Percentiles rank a stretch among this genome's conserved stretches.
Evolutionary conservation across 2,329 filamentous ascomycete species (phyloP).

Genomic region (Trichoderma guizhouense): DNA sequence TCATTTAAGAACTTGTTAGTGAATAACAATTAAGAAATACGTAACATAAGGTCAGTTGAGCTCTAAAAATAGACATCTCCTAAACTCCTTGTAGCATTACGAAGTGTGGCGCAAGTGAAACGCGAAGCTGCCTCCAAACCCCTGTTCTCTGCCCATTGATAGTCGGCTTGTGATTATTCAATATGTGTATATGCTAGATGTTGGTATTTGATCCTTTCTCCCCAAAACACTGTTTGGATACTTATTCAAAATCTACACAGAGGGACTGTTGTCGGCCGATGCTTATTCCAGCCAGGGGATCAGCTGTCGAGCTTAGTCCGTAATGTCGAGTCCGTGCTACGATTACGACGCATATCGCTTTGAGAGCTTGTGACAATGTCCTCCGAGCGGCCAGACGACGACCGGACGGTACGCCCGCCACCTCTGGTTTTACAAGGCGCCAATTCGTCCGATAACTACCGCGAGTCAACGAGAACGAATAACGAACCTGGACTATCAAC

Average conservation of each 20-base stretch:
- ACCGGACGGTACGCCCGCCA: conserved; percentile 27
- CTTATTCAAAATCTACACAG: not conserved
- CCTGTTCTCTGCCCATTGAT: not conserved
- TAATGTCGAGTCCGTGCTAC: not conserved
- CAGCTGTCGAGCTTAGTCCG: not conserved
- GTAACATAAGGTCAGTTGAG: not conserved
- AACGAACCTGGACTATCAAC: conserved; percentile 45
- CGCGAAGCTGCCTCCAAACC: not conserved
- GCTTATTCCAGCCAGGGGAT: not conserved
- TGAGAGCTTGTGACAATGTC: conserved; percentile 27
- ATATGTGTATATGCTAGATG: not conserved
- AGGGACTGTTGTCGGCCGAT: not conserved
- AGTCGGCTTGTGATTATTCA: not conserved
- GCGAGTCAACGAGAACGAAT: conserved; percentile 20
- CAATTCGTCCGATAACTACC: conserved; percentile 24
- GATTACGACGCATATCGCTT: not conserved
- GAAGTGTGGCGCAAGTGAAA: not conserved
- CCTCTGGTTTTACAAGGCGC: conserved; percentile 73
- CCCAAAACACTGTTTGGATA: not conserved
- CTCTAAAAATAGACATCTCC: not conserved
- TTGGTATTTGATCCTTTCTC: not conserved
- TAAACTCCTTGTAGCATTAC: not conserved
- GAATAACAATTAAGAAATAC: not conserved
- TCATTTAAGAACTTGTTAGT: not conserved
- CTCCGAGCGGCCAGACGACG: conserved; percentile 28